These are phyloP conservation scores for Ehretia macrophylla DNA, from an alignment of 257 asterid genomes.

Conservation along the genomic window DNA sequence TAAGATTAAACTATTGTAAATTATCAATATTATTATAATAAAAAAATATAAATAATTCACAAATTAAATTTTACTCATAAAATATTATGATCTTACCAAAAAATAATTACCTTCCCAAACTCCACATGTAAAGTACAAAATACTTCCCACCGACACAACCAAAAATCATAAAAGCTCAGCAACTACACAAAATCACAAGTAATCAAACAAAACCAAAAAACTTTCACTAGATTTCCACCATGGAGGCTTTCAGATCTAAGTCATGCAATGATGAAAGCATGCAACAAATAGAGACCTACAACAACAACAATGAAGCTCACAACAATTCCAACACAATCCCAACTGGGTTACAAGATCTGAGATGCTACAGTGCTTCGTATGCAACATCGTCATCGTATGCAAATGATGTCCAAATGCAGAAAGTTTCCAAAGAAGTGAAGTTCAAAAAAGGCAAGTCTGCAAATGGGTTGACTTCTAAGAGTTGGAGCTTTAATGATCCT, in stretches of 20 bases:
- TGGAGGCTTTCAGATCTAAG: constrained; percentile 58
- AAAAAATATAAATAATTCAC: no score
- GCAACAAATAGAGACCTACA: constrained; percentile 30
- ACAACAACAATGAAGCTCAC: constrained; percentile 9
- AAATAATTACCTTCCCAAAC: no score
- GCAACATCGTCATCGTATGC: constrained; percentile 37
- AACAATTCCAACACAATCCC: constrained; percentile 29
- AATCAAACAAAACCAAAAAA: not conserved
- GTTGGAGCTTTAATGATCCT: constrained; percentile 59
- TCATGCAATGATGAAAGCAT: constrained; percentile 32
- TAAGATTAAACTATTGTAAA: no score
- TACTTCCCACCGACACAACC: not conserved
- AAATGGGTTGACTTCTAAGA: constrained; percentile 39
- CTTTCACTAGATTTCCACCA: constrained; percentile 6
- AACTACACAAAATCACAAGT: not conserved
- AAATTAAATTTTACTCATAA: no score
- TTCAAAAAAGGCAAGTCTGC: constrained; percentile 70
- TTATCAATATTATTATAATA: no score
- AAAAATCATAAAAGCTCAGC: not conserved
- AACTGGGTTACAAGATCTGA: constrained; percentile 56
- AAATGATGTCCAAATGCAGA: constrained; percentile 31
- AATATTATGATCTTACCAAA: no score
- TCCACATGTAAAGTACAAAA: no score
- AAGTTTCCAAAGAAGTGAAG: constrained; percentile 42
- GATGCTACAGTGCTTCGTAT: constrained; percentile 69